Evolutionary conservation across 2,329 filamentous ascomycete species (phyloP).

Genomic region (Aspergillus jensenii): DNA sequence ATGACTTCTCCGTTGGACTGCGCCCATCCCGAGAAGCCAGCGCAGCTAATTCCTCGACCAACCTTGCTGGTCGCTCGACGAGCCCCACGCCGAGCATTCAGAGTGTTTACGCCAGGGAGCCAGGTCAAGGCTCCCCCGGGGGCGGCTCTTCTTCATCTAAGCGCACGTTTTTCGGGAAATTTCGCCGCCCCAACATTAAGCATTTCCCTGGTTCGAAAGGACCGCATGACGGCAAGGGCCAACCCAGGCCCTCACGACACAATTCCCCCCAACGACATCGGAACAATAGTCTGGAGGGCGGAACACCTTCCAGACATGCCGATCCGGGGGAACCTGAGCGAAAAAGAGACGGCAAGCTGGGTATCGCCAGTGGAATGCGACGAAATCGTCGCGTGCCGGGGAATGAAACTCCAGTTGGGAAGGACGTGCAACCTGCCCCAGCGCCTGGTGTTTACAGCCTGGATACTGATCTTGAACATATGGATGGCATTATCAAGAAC

Average conservation of each 20-base stretch:
- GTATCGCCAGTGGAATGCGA: constrained; percentile 34
- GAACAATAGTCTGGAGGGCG: constrained; percentile 38
- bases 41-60: constrained; percentile 51
- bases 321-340: constrained; percentile 38
- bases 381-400: constrained; percentile 33
- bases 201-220: constrained; percentile 32
- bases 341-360: constrained; percentile 39
- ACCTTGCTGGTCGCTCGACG: constrained; percentile 63
- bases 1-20: constrained; percentile 63
- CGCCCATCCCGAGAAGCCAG: constrained; percentile 53
- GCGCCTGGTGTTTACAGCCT: constrained; percentile 70
- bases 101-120: constrained; percentile 57
- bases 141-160: constrained; percentile 32
- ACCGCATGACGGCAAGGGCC: constrained; percentile 22
- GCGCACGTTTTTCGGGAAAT: constrained; percentile 54
- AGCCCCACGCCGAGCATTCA: constrained; percentile 79
- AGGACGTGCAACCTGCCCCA: constrained; percentile 42
- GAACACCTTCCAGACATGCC: constrained; percentile 19
- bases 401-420: constrained; percentile 26
- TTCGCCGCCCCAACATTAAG: constrained; percentile 49
- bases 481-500: constrained; percentile 84
- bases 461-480: constrained; percentile 83
- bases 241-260: constrained; percentile 27
- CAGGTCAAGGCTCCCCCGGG: constrained; percentile 40
- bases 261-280: constrained; percentile 35